Base-by-base conservation (phyloP, 345 rosid genomes). In the Arabidopsis arenosa region DNA sequence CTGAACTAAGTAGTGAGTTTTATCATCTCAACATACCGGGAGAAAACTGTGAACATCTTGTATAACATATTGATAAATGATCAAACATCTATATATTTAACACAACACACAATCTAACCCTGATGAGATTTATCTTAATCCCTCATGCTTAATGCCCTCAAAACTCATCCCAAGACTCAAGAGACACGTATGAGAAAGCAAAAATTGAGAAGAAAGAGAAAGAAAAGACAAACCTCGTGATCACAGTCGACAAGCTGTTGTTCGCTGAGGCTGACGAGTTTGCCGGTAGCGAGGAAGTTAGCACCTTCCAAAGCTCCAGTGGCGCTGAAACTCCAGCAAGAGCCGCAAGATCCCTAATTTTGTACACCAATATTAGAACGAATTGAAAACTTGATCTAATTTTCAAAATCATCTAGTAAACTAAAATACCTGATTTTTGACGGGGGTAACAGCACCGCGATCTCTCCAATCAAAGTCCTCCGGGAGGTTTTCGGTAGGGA, bases 241-340 rank as follows among this genome's bases (percentile, higher is more conserved):
- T 95, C 99, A 74, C 99, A 95, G 74, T 95, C 99, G 67, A 95
- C 99, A 60, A 95, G 98, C 88, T 95, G 99, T 62, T 95, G 99
- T 82, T 95, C 99, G 21, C 99, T 95, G 8, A 95, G 98, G 86
- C 97, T 95, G 54, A 87, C 90, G 39, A 95, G 97, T 36, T 93
- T 75, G 39, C 98, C 98, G 4, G 98, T 93, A 1, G 98, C 82
- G n/a, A 95, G 86, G 78, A 77, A 95, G 73, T 95, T 75, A 35
- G 98, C 98, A 56, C 99, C 98, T 86, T 95, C 99, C 74, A 95
- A 75, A 59, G 99, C 99, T 28, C 99, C 99, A 1, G 97, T 88
- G 10, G 98, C 78, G 61, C 99, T 95, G 80, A 95, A 95, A 82
- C 97, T 83, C 99, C 99, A 95, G 85, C 99, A 95, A 3, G 99